Conservation (phyloP, 345 rosid species). For the Triadica sebifera region DNA sequence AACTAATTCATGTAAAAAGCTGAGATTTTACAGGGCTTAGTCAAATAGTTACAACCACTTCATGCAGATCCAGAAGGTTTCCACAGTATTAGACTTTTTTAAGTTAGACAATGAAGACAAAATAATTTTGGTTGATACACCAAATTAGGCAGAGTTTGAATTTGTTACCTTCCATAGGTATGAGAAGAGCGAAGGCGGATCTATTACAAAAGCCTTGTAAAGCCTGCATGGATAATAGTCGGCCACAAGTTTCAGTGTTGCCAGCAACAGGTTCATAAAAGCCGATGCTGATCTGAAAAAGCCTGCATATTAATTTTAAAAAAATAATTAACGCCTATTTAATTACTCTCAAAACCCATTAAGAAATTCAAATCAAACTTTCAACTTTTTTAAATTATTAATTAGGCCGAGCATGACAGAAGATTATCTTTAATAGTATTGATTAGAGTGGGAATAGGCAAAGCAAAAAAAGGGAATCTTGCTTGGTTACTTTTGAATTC, state of each 20-base stretch:
- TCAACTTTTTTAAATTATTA: slow-evolving; percentile 14
- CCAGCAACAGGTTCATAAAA: slow-evolving; percentile 68
- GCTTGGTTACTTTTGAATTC: neutral
- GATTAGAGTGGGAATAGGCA: neutral
- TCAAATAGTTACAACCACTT: slow-evolving; percentile 13
- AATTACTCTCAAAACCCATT: neutral
- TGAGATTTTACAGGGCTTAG: neutral
- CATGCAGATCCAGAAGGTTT: slow-evolving; percentile 11
- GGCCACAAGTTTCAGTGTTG: slow-evolving; percentile 69
- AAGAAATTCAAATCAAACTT: neutral
- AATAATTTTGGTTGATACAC: neutral
- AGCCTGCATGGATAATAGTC: slow-evolving; percentile 86
- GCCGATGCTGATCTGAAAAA: slow-evolving; percentile 94
- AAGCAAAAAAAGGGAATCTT: neutral
- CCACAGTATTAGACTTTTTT: slow-evolving; percentile 26
- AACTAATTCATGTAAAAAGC: neutral
- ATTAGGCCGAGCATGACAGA: slow-evolving; percentile 21
- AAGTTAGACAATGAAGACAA: neutral
- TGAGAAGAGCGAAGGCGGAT: slow-evolving; percentile 89
- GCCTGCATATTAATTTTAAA: slow-evolving; percentile 46
- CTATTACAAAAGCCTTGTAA: slow-evolving; percentile 76
- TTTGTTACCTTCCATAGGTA: slow-evolving; percentile 84
- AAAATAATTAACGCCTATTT: neutral
- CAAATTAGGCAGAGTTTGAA: slow-evolving; percentile 23
- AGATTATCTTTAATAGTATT: neutral